Percentiles rank a stretch among this genome's conserved stretches.
phyloP scores from a whole-genome alignment of 805 yeast genomes.

The Pichia pseudocactophila region DNA sequence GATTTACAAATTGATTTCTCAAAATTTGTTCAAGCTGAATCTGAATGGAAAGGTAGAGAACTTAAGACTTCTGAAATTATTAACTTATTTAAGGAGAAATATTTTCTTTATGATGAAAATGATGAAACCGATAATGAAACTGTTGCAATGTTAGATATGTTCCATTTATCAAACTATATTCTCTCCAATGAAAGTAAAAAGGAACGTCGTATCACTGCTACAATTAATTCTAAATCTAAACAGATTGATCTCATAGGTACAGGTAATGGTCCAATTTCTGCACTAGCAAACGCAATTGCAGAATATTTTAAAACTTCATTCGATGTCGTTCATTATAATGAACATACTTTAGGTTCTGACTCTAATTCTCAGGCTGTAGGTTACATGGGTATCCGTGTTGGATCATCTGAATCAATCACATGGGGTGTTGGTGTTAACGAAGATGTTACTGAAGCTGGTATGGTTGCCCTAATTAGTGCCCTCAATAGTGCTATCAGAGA shows the following conservation, averaged over 20 bases:
- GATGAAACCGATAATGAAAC: conserved; percentile 15
- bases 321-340: conserved; percentile 63
- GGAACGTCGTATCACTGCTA: conserved; percentile 37
- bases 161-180: conserved; percentile 21
- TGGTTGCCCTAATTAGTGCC: conserved; percentile 40
- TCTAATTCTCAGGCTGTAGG: conserved; percentile 69
- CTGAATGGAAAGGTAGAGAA: conserved; percentile 68
- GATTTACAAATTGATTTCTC: conserved; percentile 73
- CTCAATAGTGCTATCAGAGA: conserved; percentile 29
- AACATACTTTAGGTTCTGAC: conserved; percentile 72
- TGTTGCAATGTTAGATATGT: conserved; percentile 13
- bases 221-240: conserved; percentile 33
- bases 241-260: conserved; percentile 37
- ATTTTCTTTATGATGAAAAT: conserved; percentile 27
- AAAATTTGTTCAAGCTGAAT: conserved; percentile 55
- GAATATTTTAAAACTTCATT: conserved; percentile 38
- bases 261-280: conserved; percentile 82
- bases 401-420: conserved; percentile 13
- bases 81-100: conserved; percentile 53
- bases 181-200: conserved; percentile 29
- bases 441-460: conserved; percentile 48
- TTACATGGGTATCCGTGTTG: conserved; percentile 33
- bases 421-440: conserved; percentile 57
- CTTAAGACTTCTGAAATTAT: conserved; percentile 56
- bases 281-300: conserved; percentile 56